Base-by-base conservation (phyloP, 805 yeast genomes). In the Wickerhamiella azyma region DNA sequence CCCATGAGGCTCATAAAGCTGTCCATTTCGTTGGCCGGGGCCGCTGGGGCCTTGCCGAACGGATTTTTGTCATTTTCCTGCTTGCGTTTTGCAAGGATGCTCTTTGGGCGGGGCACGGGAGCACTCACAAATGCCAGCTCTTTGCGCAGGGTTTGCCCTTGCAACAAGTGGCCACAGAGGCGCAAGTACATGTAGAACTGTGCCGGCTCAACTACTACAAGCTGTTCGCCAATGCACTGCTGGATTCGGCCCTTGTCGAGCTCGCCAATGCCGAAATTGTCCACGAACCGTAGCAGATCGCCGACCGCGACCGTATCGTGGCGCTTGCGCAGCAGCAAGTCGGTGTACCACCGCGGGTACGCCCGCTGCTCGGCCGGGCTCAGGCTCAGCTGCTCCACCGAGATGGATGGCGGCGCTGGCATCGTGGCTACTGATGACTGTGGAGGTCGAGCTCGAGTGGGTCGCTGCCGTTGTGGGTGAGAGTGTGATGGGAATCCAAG, bases 281-380 rank as follows among this genome's bases (percentile, higher is more conserved):
- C 69, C 48, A 92, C 67, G 59, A 89, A 89, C 40, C 67, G 66
- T 62, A 82, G 77, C n/a, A 85, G 83, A 59, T 92, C 97, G 9
- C 70, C 72, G 51, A 89, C 65, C 3, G 78, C 70, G 7, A 89
- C 77, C 50, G 79, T 71, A 37, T 78, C 71, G 33, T 78, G 77
- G 50, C 57, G 63, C 51, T 81, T 81, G 45, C 88, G 73, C 39
- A 82, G 71, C 32, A 82, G 72, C 28, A 89, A 76, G 57, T 85
- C 88, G 53, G 85, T 81, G 61, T 88, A 89, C 98, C 98, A 89
- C 53, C 96, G 69, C 54, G 89, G 74, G 62, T 89, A 89, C 1
- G 96, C 82, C 55, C 80, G 76, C 10, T 77, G 74, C 62, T 89
- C 98, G 47, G 81, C 82, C 16, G 71, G 70, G 0, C 94, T 74